Evolutionary conservation across 306 rosid genomes (phyloP).

Genomic region (Prunus salicina): DNA sequence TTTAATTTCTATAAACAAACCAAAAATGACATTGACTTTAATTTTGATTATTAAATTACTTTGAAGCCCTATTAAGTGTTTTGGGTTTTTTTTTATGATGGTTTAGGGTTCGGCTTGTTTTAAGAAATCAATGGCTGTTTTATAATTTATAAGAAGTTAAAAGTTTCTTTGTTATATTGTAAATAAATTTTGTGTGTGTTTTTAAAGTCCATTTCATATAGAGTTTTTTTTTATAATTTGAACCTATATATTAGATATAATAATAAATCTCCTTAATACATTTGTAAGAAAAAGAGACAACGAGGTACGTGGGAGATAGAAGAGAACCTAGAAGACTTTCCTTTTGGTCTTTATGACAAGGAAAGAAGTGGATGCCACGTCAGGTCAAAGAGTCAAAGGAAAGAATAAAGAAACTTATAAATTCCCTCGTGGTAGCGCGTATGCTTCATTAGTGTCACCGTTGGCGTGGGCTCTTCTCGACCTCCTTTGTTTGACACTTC

Average conservation of each 20-base stretch:
- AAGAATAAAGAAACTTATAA: too few species aligned
- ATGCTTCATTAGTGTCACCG: slow-evolving; percentile 33
- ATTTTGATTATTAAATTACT: too few species aligned
- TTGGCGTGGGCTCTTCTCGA: neutral
- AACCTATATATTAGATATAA: too few species aligned
- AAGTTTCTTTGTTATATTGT: too few species aligned
- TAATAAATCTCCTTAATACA: too few species aligned
- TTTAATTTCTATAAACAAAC: too few species aligned
- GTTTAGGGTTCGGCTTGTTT: fast-evolving
- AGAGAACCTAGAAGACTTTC: neutral
- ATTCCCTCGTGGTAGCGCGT: slow-evolving; percentile 28
- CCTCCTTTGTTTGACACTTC: neutral
- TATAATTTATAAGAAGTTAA: too few species aligned
- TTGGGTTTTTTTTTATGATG: too few species aligned
- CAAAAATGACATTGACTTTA: too few species aligned
- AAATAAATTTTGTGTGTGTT: fast-evolving
- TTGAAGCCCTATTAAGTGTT: too few species aligned
- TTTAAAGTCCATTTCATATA: too few species aligned
- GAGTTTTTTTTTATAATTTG: neutral
- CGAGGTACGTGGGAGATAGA: neutral
- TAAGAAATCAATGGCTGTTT: fast-evolving
- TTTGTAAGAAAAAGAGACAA: neutral
- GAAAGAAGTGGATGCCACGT: slow-evolving; percentile 24
- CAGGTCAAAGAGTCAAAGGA: slow-evolving; percentile 30
- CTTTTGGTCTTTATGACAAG: neutral